Percentiles rank a stretch among this genome's conserved stretches.
Evolutionary conservation across 768 basidiomycete genomes (phyloP).

Genomic region (Leccinum longicurvipes): DNA sequence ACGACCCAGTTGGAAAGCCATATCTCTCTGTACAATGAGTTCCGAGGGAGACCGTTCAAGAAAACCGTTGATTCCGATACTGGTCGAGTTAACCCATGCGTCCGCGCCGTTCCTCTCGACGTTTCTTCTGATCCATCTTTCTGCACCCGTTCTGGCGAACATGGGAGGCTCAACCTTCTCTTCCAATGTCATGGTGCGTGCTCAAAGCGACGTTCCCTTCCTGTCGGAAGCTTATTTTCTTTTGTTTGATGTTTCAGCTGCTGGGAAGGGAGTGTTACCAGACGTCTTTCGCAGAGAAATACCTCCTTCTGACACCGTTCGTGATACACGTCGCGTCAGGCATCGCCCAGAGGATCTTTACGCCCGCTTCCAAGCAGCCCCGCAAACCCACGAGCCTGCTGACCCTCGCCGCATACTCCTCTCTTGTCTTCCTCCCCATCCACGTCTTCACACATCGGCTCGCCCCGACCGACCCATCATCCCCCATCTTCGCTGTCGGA

Average conservation of each 20-base stretch:
- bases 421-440: slow-evolving; percentile 57
- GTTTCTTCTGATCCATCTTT: slow-evolving; percentile 73
- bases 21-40: no score
- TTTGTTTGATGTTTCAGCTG: slow-evolving; percentile 43
- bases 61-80: slow-evolving; percentile 17
- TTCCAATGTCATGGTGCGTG: slow-evolving; percentile 70
- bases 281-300: slow-evolving; percentile 61
- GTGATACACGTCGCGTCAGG: slow-evolving; percentile 58
- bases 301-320: slow-evolving; percentile 67
- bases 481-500: slow-evolving; percentile 29
- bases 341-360: slow-evolving; percentile 54
- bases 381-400: slow-evolving; percentile 43
- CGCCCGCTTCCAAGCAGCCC: slow-evolving; percentile 31
- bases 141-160: slow-evolving; percentile 68
- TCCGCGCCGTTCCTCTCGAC: slow-evolving; percentile 75
- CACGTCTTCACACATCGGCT: slow-evolving; percentile 70
- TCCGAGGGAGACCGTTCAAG: not conserved
- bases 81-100: slow-evolving; percentile 62
- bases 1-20: no score
- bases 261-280: slow-evolving; percentile 88
- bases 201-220: not conserved
- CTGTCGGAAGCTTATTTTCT: not conserved
- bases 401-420: slow-evolving; percentile 61
- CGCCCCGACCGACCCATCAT: slow-evolving; percentile 41
- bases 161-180: slow-evolving; percentile 66